These are phyloP conservation scores for Beauveria australis DNA, from an alignment of 2,329 filamentous ascomycete species.

Conservation along the genomic window DNA sequence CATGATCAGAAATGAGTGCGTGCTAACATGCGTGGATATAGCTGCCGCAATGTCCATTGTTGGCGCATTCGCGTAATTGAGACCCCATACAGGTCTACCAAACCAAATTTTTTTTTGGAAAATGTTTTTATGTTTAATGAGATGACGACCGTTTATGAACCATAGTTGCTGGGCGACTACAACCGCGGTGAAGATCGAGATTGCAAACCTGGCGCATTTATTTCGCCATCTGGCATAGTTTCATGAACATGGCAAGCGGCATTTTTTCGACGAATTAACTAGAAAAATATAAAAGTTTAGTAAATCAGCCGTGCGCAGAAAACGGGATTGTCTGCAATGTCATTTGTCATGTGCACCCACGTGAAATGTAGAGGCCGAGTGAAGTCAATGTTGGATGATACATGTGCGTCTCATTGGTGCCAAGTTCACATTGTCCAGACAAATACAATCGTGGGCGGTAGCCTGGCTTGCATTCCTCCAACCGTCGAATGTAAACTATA, in stretches of 20 bases:
- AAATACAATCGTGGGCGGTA: not conserved
- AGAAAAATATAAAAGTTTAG: too few relatives aligned
- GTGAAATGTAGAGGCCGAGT: too few relatives aligned
- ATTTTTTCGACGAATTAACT: not conserved
- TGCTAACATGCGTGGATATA: conserved; percentile 16
- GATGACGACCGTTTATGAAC: not conserved
- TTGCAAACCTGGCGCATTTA: not conserved
- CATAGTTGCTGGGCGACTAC: not conserved
- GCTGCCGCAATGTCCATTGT: conserved; percentile 39
- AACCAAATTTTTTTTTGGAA: not conserved
- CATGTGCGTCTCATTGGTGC: too few relatives aligned
- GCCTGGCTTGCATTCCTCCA: not conserved
- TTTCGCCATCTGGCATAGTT: not conserved
- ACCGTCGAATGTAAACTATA: not conserved
- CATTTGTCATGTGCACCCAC: too few relatives aligned
- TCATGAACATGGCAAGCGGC: not conserved
- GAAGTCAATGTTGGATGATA: too few relatives aligned
- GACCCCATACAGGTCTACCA: not conserved
- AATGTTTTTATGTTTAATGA: not conserved
- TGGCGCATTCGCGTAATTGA: conserved; percentile 34
- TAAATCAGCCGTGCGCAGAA: too few relatives aligned
- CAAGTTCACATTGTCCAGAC: too few relatives aligned
- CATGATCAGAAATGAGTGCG: not conserved
- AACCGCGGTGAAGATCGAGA: not conserved
- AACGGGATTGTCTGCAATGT: too few relatives aligned